Base-by-base conservation (phyloP, 106 monocot genomes). In the Dendrobium catenatum region DNA sequence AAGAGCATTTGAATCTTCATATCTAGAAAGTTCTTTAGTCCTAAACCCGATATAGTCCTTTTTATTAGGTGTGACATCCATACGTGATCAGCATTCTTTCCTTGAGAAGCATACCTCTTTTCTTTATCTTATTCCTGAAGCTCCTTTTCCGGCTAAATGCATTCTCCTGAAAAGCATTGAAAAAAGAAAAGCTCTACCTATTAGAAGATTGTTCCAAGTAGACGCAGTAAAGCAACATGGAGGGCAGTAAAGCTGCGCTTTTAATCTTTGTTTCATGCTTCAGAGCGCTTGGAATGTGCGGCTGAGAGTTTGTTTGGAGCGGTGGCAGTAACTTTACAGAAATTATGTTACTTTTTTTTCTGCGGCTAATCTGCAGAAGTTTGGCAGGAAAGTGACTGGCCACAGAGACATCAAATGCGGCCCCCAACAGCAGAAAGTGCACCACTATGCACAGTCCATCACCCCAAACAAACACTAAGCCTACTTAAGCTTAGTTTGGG, bases 111-210 rank as follows among this genome's bases (percentile, higher is more conserved):
- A 68, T 89, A 91, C 87, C 93, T 85, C 42, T 87, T 79, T 98
- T 98, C 88, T 92, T 97, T 31, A 98, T 82, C 82, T 95, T 98
- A 82, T 98, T 98, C 55, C 97, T 83, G 59, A 98, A 98, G 83
- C 97, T 95, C 78, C 97, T 89, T 85, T 95, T 98, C 86, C 97
- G 84, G 79, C 97, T 98, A 89, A 98, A 98, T 77, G 93, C 98
- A 42, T 91, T 91, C 84, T 95, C 97, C 98, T 93, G 92, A 20
- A 80, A 55, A 22, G 54, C 80, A 49, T 81, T 48, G 79, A 78
- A 68, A 19, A 37, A 42, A n/a, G n/a, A 46, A 37, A 70, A 37
- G 16, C 13, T 68, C 29, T 10, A 15, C 16, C 9, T 70, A 70
- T 70, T 70, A 70, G 3, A 37, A 70, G 70, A 70, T 33, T 70